Evolutionary conservation across 2,329 filamentous ascomycete species (phyloP).

Genomic region (Thelonectria olida): DNA sequence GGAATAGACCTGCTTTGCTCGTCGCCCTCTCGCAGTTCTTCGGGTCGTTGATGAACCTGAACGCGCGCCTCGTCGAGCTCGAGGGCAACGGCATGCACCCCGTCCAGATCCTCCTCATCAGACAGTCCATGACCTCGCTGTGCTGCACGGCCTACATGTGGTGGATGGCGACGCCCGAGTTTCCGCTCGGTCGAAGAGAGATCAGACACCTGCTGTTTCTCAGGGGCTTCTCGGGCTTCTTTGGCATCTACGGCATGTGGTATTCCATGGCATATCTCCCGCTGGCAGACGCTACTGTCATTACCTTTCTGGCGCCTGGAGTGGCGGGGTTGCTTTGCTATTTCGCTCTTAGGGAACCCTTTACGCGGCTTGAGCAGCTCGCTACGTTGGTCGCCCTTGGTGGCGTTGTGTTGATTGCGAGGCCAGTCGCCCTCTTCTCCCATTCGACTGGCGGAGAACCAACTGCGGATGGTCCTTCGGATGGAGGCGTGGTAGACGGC

Average conservation of each 20-base stretch:
- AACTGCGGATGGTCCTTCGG: constrained; percentile 27
- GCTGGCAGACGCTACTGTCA: constrained; percentile 86
- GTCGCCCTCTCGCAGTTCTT: constrained; percentile 84
- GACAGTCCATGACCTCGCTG: constrained; percentile 78
- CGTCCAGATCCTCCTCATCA: constrained; percentile 83
- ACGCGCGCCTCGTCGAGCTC: constrained; percentile 78
- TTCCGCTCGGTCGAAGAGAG: constrained; percentile 73
- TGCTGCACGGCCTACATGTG: constrained; percentile 79
- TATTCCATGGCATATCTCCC: constrained; percentile 77
- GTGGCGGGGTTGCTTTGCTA: constrained; percentile 84
- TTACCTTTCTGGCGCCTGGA: constrained; percentile 86
- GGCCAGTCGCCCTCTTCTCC: constrained; percentile 68
- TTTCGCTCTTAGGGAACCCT: constrained; percentile 77
- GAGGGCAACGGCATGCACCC: constrained; percentile 79
- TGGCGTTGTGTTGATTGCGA: constrained; percentile 85
- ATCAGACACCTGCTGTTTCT: constrained; percentile 74
- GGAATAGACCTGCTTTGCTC: constrained; percentile 77
- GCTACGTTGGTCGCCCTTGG: constrained; percentile 78
- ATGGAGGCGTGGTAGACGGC: constrained; percentile 38
- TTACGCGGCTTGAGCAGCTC: constrained; percentile 79
- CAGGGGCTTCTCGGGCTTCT: constrained; percentile 76
- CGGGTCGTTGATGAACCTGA: constrained; percentile 85
- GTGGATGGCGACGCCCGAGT: constrained; percentile 71
- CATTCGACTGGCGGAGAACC: constrained; percentile 29
- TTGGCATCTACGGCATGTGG: constrained; percentile 83